These are phyloP conservation scores for Drosera spatulata DNA, from an alignment of 179 eudicot species.

Conservation along the genomic window DNA sequence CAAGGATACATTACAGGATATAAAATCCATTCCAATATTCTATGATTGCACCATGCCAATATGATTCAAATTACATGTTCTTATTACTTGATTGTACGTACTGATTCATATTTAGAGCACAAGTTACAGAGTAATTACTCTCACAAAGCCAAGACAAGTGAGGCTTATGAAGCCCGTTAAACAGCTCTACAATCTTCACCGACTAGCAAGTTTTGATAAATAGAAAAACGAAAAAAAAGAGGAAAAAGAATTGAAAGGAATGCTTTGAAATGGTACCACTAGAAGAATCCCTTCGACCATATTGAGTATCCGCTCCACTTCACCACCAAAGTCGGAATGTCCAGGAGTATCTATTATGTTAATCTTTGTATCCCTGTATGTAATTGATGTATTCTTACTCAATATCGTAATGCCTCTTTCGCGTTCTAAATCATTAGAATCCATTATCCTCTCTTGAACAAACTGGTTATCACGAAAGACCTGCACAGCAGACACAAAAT, in stretches of 20 bases:
- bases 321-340: conserved; percentile 99
- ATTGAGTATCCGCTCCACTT: conserved; percentile 94
- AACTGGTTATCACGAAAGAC: conserved; percentile 96
- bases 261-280: conserved; percentile 42
- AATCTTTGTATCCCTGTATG: conserved; percentile 75
- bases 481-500: conserved; percentile 23
- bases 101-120: too few species aligned
- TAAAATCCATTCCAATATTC: too few species aligned
- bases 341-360: conserved; percentile 99
- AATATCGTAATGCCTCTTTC: conserved; percentile 97
- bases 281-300: conserved; percentile 98
- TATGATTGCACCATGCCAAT: too few species aligned
- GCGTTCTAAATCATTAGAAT: conserved; percentile 96
- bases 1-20: too few species aligned
- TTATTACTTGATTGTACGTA: too few species aligned
- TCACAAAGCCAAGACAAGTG: too few species aligned
- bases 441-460: conserved; percentile 95
- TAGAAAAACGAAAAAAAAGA: conserved; percentile 3
- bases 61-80: too few species aligned
- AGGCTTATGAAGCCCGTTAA: background rate
- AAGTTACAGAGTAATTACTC: too few species aligned
- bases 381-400: conserved; percentile 90
- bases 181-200: background rate
- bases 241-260: conserved; percentile 1
- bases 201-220: background rate